Base-by-base conservation (phyloP, 306 rosid species). In the Geum urbanum region DNA sequence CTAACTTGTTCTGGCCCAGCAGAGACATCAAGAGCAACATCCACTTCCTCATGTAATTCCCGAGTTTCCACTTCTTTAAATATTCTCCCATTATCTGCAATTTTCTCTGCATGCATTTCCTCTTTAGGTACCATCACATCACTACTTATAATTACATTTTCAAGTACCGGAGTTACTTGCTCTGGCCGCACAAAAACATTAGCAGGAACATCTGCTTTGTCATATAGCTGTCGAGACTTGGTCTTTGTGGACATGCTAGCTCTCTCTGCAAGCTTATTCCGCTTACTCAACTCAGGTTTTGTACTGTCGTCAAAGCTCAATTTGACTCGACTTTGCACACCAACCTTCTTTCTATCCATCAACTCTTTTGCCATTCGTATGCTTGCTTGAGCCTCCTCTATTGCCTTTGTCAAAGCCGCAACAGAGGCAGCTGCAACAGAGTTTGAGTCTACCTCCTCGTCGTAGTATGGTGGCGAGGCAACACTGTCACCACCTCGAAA, bases 341-440 rank as follows among this genome's bases (percentile, higher is more conserved):
- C 80, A 58, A 70, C 85, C 80, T 88, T 92, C 87, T 81, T 90
- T 86, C 88, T 85, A 78, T 84, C 87, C 94, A 84, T 86, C 2
- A 77, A 78, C 69, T 86, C 96, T 81, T 83, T 85, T 20, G 94
- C 98, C 72, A 86, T 63, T 72, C 80, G 83, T 47, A 90, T 79
- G 65, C 84, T 90, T 74, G 85, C 84, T 83, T 86, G 92, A 80
- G 98, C 97, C 78, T 78, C 98, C 83, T 90, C 96, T 75, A 90
- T 88, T 71, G 98, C 98, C 90, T 85, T 92, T 72, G 77, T 85
- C 84, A 92, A 83, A 75, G 96, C 92, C 61, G 96, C 98, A 48
- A 83, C 84, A 20, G 96, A 90, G 74, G 90, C 89, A 67, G 96
- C 96, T 15, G 89, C 94, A 76, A 78, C 82, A 74, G 98, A 91